Percentiles rank a stretch among this genome's conserved stretches.
phyloP scores from a whole-genome alignment of 1,284 basidiomycete genomes.

The Neonothopanus nambi region DNA sequence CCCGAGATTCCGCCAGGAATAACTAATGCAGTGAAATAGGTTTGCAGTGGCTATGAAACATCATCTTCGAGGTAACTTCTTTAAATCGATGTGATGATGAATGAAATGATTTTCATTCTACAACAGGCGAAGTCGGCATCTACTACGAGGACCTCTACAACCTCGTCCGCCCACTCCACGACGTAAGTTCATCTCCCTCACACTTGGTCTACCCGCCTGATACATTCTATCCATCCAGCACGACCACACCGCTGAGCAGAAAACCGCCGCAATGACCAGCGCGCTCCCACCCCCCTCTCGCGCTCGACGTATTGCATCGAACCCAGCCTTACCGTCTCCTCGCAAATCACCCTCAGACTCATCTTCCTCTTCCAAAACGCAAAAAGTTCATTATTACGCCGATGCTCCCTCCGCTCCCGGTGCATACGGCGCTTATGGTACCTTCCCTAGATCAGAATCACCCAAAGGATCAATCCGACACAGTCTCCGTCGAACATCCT shows the following conservation, averaged over 20 bases:
- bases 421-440: conserved; percentile 46
- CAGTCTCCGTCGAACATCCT: conserved; percentile 23
- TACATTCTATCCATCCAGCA: conserved; percentile 25
- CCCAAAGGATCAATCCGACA: conserved; percentile 2
- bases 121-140: conserved; percentile 39
- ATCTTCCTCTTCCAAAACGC: conserved; percentile 10
- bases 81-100: neutral
- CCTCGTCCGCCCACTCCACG: conserved; percentile 39
- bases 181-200: conserved; percentile 20
- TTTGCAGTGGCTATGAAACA: conserved; percentile 65
- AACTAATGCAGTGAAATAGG: too few relatives aligned
- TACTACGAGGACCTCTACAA: conserved; percentile 48
- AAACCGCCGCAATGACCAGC: conserved; percentile 3
- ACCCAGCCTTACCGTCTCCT: conserved; percentile 4
- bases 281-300: neutral
- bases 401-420: conserved; percentile 41
- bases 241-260: conserved; percentile 29
- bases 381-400: conserved; percentile 14
- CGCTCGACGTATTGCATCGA: conserved; percentile 9
- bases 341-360: conserved; percentile 2
- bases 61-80: conserved; percentile 51
- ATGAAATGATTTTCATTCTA: neutral
- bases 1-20: too few relatives aligned
- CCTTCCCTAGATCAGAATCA: conserved; percentile 29
- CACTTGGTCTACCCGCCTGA: too few relatives aligned